Evolutionary conservation across 2,329 filamentous ascomycete species (phyloP), one percentile per base, ranked within the genome.

Genomic region (Cyphellophora attinorum): DNA sequence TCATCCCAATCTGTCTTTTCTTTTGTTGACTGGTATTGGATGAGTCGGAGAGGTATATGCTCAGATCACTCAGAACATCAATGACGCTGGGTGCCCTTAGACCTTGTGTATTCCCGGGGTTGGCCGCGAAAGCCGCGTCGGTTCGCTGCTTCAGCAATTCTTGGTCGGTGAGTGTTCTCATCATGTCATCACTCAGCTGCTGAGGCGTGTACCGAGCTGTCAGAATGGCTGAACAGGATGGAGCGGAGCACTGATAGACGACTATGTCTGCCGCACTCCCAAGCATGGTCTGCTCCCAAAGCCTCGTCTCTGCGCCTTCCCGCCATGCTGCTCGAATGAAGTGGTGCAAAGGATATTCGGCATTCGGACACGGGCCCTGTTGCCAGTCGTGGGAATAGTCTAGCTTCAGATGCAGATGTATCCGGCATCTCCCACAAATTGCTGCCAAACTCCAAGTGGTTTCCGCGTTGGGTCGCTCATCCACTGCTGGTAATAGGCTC

Each of bases 401-500:
- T 19, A 79, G 63, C 8, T 59, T 58, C 14, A 83, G 51, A 44
- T 76, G 67, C 28, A 81, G 59, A 55, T 83, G 78, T 49, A 67
- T 65, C 33, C 74, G 70, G 51, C 79, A 84, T 39, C 61, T 64
- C 37, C 64, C 57, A 55, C 79, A 84, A 44, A 75, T 67, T 3
- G 75, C 66, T 11, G 76, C 70, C 17, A 79, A 61, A 45, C 67
- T 74, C 51, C 72, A 76, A 30, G 63, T 51, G 3, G 65, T 64
- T 37, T 68, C 64, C 8, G 58, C 53, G 12, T 37, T 49, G 29
- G 57, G 56, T 39, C 50, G 52, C 33, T 58, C 53, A 12, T 58
- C 58, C 28, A 60, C 52, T 8, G 53, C 51, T 5, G 68, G 64
- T 16, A 68, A 51, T 19, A 60, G 53, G 35, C 69, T 74, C 53